Evolutionary conservation across 768 basidiomycete genomes (phyloP).

Genomic region (Gloeostereum incarnatum): DNA sequence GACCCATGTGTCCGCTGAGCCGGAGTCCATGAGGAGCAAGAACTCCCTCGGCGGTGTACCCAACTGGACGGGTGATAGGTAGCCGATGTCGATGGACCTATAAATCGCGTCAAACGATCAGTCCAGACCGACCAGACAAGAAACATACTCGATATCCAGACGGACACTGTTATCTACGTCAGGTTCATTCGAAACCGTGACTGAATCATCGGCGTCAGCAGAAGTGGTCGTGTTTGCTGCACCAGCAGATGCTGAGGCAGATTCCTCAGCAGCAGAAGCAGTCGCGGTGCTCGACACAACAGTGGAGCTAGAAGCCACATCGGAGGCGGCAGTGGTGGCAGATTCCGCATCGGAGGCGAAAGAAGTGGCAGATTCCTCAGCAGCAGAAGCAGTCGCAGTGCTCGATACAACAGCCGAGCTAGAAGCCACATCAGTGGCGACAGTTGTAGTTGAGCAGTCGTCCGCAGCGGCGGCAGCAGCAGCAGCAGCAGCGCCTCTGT

Average conservation of each 20-base stretch:
- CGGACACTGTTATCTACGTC: conserved; percentile 47
- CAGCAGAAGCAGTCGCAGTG: conserved; percentile 6
- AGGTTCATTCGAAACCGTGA: conserved; percentile 31
- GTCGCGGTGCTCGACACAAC: conserved; percentile 43
- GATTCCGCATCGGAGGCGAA: conserved; percentile 5
- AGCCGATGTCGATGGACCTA: conserved; percentile 38
- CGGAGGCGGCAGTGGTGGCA: conserved; percentile 11
- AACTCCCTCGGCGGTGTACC: conserved; percentile 58
- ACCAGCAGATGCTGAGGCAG: conserved; percentile 3
- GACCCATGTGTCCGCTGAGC: conserved; percentile 64
- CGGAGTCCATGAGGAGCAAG: conserved; percentile 58
- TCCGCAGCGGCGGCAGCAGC: conserved; percentile 17
- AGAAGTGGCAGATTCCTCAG: conserved; percentile 2
- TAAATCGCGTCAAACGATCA: background rate
- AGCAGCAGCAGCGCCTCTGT: conserved; percentile 5
- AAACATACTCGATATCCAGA: conserved; percentile 57
- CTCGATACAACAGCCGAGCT: conserved; percentile 42
- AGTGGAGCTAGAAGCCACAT: conserved; percentile 28
- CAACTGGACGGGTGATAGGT: conserved; percentile 49
- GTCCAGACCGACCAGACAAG: background rate
- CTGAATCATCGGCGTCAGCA: conserved; percentile 12
- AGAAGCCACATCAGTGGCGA: conserved; percentile 10
- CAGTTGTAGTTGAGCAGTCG: conserved; percentile 19
- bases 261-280: conserved; percentile 6
- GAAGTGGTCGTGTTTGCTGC: conserved; percentile 8